Percentiles rank a stretch among this genome's conserved stretches.
phyloP scores from a whole-genome alignment of 1,284 basidiomycete species.

The Psilocybe mexicana region DNA sequence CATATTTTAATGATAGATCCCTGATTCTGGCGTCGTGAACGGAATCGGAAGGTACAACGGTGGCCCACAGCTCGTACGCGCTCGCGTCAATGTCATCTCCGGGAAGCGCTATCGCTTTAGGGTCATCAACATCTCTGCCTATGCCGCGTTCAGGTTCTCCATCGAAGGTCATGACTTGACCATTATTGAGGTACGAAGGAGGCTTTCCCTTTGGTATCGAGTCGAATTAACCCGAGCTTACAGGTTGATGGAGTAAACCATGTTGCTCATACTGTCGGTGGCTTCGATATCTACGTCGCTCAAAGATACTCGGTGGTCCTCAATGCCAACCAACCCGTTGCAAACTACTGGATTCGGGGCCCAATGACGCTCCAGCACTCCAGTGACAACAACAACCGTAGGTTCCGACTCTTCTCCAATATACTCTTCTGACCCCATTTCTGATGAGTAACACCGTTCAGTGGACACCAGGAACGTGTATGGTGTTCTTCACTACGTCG shows the following conservation, averaged over 20 bases:
- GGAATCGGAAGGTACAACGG: conserved; percentile 38
- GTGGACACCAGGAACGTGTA: conserved; percentile 40
- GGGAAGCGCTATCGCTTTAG: conserved; percentile 46
- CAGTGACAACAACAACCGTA: conserved; percentile 14
- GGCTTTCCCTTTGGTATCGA: conserved; percentile 9
- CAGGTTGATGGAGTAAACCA: conserved; percentile 46
- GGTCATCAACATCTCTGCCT: conserved; percentile 49
- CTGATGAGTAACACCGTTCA: not conserved
- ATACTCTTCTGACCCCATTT: not conserved
- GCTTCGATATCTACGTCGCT: conserved; percentile 37
- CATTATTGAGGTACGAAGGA: conserved; percentile 29
- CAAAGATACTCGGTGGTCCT: conserved; percentile 41
- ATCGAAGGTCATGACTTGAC: conserved; percentile 43
- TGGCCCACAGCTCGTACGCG: conserved; percentile 33
- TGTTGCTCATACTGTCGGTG: conserved; percentile 37
- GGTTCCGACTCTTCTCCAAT: not conserved
- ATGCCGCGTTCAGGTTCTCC: conserved; percentile 37
- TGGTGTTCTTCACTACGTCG: conserved; percentile 46
- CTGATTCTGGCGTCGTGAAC: conserved; percentile 32
- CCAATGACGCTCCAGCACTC: conserved; percentile 21
- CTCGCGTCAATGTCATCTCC: conserved; percentile 34
- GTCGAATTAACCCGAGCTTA: conserved; percentile 1
- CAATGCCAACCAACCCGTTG: conserved; percentile 39
- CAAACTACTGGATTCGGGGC: conserved; percentile 44
- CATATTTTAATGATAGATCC: conserved; percentile 23